Evolutionary conservation across 1,139 yeast species (phyloP).

Genomic region (Diutina pseudorugosa): DNA sequence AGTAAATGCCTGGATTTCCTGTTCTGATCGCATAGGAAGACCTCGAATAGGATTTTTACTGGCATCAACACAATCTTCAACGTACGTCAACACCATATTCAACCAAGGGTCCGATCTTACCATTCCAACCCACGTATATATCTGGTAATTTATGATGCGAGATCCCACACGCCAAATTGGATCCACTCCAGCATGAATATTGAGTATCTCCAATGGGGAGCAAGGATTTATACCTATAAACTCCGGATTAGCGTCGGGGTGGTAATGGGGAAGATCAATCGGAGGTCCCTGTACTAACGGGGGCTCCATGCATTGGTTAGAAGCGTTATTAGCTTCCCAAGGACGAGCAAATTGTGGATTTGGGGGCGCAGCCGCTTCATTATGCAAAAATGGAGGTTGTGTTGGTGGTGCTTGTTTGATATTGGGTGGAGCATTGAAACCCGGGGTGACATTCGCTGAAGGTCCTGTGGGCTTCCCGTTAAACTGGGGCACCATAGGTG

Average conservation of each 20-base stretch:
- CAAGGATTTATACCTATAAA: background rate
- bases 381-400: background rate
- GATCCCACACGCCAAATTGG: background rate
- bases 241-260: background rate
- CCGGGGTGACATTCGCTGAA: background rate
- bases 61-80: constrained; percentile 13
- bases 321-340: background rate
- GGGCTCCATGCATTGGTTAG: background rate
- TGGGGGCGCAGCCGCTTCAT: background rate
- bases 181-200: constrained; percentile 23
- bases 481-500: background rate
- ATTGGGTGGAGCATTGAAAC: background rate
- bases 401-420: background rate
- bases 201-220: constrained; percentile 10
- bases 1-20: constrained; percentile 9
- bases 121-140: constrained; percentile 35
- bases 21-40: constrained; percentile 6
- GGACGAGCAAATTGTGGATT: background rate
- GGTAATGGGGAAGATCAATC: background rate
- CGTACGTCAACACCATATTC: constrained; percentile 18
- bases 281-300: too few species aligned
- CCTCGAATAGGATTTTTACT: constrained; percentile 6
- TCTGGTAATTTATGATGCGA: constrained; percentile 33
- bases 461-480: background rate
- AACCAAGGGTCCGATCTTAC: constrained; percentile 38